A percentile compares a stretch with the other conserved stretches of the same genome.
Conservation (phyloP, 768 basidiomycete genomes). For the Trametes villosa region DNA sequence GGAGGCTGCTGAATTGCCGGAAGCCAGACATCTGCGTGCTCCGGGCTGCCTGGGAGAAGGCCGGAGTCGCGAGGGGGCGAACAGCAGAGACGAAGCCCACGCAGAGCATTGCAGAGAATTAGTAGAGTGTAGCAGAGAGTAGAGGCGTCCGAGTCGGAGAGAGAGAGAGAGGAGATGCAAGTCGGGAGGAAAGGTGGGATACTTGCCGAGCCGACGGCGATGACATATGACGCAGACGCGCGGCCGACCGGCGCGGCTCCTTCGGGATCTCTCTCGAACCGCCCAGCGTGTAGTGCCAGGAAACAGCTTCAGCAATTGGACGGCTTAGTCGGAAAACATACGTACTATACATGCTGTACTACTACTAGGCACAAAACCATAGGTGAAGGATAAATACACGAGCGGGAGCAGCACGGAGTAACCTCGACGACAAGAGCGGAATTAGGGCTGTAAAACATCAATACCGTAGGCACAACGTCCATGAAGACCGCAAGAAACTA, state of each 20-base stretch:
- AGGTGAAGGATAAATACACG: slow-evolving; percentile 18
- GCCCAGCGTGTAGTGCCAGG: neutral
- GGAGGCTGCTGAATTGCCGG: slow-evolving; percentile 38
- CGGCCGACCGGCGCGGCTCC: slow-evolving; percentile 9
- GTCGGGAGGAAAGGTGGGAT: neutral
- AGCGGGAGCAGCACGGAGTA: neutral
- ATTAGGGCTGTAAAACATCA: neutral
- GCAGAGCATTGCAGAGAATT: slow-evolving; percentile 31
- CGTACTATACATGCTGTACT: slow-evolving; percentile 9
- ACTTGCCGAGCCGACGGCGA: neutral
- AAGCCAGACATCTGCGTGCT: slow-evolving; percentile 27
- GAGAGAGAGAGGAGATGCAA: slow-evolving; percentile 1
- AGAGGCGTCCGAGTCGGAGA: neutral
- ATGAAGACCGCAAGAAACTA: neutral
- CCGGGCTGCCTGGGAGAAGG: slow-evolving; percentile 22
- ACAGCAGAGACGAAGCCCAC: slow-evolving; percentile 26
- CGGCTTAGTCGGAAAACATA: neutral
- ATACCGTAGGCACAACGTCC: neutral
- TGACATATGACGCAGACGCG: slow-evolving; percentile 14
- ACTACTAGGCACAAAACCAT: slow-evolving; percentile 7
- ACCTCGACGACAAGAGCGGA: neutral
- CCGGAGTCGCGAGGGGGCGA: slow-evolving; percentile 29
- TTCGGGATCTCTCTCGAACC: slow-evolving; percentile 16
- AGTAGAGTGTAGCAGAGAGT: slow-evolving; percentile 3
- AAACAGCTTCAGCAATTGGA: no score